Percentiles rank a stretch among this genome's conserved stretches.
Evolutionary conservation across 176 grass and related monocot genomes (phyloP).

Genomic region (Phoenix roebelenii): DNA sequence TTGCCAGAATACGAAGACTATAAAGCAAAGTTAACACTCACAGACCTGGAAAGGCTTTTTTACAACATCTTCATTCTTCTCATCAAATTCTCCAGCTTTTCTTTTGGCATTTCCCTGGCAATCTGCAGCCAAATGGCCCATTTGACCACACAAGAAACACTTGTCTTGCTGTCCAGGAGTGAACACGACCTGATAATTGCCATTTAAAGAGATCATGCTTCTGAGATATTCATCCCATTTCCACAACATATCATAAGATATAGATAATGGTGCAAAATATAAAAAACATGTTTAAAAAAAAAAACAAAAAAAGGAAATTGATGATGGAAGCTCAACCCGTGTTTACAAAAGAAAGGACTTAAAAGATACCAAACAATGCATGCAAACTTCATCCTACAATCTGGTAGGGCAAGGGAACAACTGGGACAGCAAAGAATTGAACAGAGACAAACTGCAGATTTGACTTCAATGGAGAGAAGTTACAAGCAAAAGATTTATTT

Average conservation of each 20-base stretch:
- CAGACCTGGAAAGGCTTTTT: conserved; percentile 97
- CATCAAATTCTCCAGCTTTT: conserved; percentile 92
- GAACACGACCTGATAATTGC: conserved; percentile 56
- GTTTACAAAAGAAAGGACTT: background rate
- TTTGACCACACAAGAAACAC: conserved; percentile 95
- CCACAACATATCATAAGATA: too few species aligned
- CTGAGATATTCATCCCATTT: background rate
- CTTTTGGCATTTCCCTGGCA: conserved; percentile 92
- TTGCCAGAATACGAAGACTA: background rate
- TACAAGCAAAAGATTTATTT: too few species aligned
- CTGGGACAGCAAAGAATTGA: too few species aligned
- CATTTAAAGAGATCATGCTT: conserved; percentile 22
- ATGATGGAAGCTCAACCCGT: too few species aligned
- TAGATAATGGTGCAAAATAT: background rate
- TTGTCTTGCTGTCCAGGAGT: conserved; percentile 96
- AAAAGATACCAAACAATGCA: background rate
- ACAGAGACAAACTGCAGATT: too few species aligned
- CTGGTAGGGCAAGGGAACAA: too few species aligned
- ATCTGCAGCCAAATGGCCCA: conserved; percentile 90
- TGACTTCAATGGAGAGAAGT: too few species aligned
- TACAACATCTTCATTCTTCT: conserved; percentile 60
- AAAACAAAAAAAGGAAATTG: too few species aligned
- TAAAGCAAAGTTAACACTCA: background rate
- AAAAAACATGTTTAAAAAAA: background rate
- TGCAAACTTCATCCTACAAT: background rate